Evolutionary conservation across 2,329 filamentous ascomycete genomes (phyloP).

Genomic region (Juglanconis juglandina): DNA sequence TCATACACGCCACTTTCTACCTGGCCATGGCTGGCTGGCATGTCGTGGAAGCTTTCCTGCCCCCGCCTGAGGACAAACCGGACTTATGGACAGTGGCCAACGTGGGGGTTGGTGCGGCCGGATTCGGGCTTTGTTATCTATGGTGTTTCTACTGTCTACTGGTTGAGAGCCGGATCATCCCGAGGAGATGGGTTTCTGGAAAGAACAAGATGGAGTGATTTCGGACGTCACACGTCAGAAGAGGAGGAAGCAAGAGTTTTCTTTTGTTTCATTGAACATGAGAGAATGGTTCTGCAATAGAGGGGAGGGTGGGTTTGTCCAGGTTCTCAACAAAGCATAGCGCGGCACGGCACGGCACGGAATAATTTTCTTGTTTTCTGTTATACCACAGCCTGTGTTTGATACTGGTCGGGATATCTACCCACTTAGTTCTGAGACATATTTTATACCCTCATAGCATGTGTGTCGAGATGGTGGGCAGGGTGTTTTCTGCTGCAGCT

Average conservation of each 20-base stretch:
- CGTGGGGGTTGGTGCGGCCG: conserved; percentile 78
- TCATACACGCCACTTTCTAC: conserved; percentile 77
- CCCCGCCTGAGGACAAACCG: conserved; percentile 72
- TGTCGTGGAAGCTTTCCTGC: conserved; percentile 63
- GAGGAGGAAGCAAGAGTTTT: neutral
- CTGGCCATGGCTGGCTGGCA: conserved; percentile 78
- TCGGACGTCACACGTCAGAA: neutral
- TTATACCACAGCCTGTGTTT: neutral
- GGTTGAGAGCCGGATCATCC: conserved; percentile 54
- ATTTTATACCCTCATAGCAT: neutral
- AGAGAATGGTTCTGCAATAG: neutral
- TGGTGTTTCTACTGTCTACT: conserved; percentile 79
- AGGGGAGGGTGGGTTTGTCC: neutral
- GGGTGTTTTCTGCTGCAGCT: neutral
- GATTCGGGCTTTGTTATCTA: conserved; percentile 82
- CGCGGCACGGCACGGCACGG: conserved; percentile 4
- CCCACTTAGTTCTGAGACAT: neutral
- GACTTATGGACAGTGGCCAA: conserved; percentile 95
- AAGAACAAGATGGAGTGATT: conserved; percentile 36
- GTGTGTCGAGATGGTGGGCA: neutral
- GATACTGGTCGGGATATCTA: neutral
- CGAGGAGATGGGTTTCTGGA: conserved; percentile 23
- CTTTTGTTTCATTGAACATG: neutral
- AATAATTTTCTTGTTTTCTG: neutral
- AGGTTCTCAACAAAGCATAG: conserved; percentile 9